Base-by-base conservation (phyloP, 495 filamentous ascomycete species). In the Daldinia loculata region DNA sequence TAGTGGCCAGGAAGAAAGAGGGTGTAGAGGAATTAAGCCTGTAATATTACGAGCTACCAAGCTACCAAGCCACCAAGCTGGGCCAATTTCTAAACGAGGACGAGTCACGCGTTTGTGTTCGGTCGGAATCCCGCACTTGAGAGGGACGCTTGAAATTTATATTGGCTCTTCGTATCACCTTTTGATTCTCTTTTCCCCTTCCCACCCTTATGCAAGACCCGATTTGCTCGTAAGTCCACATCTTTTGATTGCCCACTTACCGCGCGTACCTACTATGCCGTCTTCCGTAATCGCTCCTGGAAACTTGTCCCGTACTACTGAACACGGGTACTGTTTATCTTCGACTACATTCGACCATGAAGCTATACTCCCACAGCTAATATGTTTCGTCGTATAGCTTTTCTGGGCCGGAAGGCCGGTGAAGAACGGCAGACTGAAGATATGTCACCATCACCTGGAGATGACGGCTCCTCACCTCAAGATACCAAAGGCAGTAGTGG, bases 361-460 rank as follows among this genome's bases (percentile, higher is more conserved):
- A 65, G 56, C 62, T 39, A 62, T 56, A 39, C 41, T 51, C 34
- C 43, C 48, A 43, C 27, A 63, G 67, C 82, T 84, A 63, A 84
- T 72, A 84, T 83, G 81, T 74, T 81, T 51, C 79, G 80, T 51
- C 79, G 78, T 61, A 71, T 81, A 84, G 82, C 74, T 68, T 80
- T 79, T 72, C 76, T 82, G 50, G 79, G 81, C 80, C 78, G 78
- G 56, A 76, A 68, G 79, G 76, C 79, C 76, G 69, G 75, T 70
- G 76, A 82, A 63, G 70, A 79, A 70, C 70, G 60, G 62, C 71
- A 61, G 61, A 59, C 62, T 63, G 72, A 74, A 77, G 81, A 74
- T 80, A 89, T 89, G 86, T 81, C 85, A 79, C 85, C 85, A 62
- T 82, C 83, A 62, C 81, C 84, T 41, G 86, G 85, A 77, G 85